Conservation (phyloP, 148 eudicot genomes). For the Heliamphora exappendiculata region DNA sequence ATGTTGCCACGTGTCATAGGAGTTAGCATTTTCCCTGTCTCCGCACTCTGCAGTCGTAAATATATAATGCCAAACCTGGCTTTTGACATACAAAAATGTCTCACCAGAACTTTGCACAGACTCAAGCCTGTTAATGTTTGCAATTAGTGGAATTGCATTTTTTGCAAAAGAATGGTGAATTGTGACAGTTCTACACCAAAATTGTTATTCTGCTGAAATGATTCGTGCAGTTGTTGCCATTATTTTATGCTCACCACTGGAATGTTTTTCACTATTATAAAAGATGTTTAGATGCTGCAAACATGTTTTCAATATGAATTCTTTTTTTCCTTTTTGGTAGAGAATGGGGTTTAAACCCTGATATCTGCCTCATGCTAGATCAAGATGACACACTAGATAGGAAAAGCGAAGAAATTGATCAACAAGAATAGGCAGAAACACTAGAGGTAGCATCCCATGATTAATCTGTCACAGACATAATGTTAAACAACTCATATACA, state of each 20-base stretch:
- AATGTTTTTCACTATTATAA: background rate
- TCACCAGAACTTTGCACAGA: background rate
- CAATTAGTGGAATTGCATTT: background rate
- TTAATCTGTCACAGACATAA: background rate
- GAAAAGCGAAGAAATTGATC: background rate
- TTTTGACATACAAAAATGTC: background rate
- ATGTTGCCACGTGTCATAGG: background rate
- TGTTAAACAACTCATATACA: too few relatives aligned
- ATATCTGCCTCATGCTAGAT: background rate
- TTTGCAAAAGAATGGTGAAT: background rate
- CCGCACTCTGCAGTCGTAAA: background rate
- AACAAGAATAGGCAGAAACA: background rate
- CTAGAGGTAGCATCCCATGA: background rate
- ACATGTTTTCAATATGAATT: background rate
- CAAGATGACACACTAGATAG: background rate
- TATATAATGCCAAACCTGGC: background rate
- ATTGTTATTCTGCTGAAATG: background rate
- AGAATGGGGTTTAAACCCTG: background rate
- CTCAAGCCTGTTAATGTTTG: background rate
- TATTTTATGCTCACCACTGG: background rate
- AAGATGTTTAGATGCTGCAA: slow-evolving; percentile 1
- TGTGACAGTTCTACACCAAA: background rate
- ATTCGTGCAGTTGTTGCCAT: background rate
- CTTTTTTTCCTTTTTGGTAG: background rate
- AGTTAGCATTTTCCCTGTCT: background rate